Conservation (phyloP, 805 yeast species). For the Metschnikowia reukaufii region DNA sequence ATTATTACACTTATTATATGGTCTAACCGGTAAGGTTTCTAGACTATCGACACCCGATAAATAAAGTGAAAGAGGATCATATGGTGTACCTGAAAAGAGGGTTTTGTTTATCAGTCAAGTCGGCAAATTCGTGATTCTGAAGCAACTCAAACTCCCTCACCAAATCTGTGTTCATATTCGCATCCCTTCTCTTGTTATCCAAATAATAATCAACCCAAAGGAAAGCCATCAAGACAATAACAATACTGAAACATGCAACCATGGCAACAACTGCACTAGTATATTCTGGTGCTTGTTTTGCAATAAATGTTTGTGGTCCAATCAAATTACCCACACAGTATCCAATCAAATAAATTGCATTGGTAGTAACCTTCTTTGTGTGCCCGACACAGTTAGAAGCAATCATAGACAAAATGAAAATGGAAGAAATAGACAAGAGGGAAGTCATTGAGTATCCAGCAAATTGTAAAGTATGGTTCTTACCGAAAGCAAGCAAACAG, state of each 20-base stretch:
- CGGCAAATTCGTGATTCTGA: slow-evolving; percentile 49
- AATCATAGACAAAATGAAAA: slow-evolving; percentile 34
- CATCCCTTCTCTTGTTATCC: slow-evolving; percentile 42
- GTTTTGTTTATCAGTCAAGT: slow-evolving; percentile 55
- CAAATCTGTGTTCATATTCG: slow-evolving; percentile 15
- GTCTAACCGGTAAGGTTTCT: too few relatives aligned
- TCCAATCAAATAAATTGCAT: slow-evolving; percentile 46
- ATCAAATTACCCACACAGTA: slow-evolving; percentile 55
- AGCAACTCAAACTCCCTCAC: slow-evolving; percentile 26
- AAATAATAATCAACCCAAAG: slow-evolving; percentile 27
- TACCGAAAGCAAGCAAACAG: slow-evolving; percentile 46
- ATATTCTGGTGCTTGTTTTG: slow-evolving; percentile 44
- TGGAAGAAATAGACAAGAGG: slow-evolving; percentile 33
- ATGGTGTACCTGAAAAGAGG: slow-evolving; percentile 50
- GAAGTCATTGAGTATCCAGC: slow-evolving; percentile 34
- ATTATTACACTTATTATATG: too few relatives aligned
- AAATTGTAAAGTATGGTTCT: slow-evolving; percentile 25
- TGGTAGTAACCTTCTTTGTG: slow-evolving; percentile 52
- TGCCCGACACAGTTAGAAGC: slow-evolving; percentile 56
- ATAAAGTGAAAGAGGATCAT: too few relatives aligned
- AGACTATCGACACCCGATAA: too few relatives aligned
- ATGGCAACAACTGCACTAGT: slow-evolving; percentile 40
- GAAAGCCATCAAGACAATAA: slow-evolving; percentile 25
- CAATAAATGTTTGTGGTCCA: slow-evolving; percentile 54
- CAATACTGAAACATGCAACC: slow-evolving; percentile 34